Percentiles rank a stretch among this genome's conserved stretches.
Conservation (phyloP, 2,329 filamentous ascomycete genomes). For the Fusarium gaditjirri region DNA sequence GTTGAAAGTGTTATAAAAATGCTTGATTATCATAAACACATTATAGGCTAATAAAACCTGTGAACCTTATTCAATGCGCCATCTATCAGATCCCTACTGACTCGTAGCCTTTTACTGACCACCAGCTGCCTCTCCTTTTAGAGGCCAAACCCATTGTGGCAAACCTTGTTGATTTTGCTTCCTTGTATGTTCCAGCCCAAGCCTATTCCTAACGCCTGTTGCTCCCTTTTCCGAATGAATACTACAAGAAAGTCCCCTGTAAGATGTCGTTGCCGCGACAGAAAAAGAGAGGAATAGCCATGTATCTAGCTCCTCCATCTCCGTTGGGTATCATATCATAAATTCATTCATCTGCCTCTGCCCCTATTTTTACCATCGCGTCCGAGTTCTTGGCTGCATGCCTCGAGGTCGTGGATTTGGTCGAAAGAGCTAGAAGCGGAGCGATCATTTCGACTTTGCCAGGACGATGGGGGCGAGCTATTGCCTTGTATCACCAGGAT, state of each 20-base stretch:
- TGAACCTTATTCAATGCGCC: conserved; percentile 12
- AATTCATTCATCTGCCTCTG: conserved; percentile 11
- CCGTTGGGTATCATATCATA: conserved; percentile 6
- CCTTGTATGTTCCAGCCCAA: not conserved
- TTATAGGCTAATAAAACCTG: conserved; percentile 6
- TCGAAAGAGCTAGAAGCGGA: conserved; percentile 42
- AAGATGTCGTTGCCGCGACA: not conserved
- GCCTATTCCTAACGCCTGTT: conserved; percentile 10
- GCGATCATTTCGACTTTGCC: conserved; percentile 35
- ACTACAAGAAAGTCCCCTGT: not conserved
- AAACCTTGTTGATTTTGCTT: not conserved
- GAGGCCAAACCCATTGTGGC: not conserved
- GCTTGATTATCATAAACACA: conserved; percentile 14
- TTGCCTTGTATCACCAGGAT: conserved; percentile 51
- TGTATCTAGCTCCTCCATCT: not conserved
- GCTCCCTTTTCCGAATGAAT: not conserved
- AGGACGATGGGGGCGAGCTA: conserved; percentile 33
- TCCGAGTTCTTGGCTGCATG: conserved; percentile 46
- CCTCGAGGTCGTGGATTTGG: conserved; percentile 47
- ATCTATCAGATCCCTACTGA: not conserved
- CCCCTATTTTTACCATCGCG: conserved; percentile 12
- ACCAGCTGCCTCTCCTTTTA: not conserved
- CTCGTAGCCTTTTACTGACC: not conserved
- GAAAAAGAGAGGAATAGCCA: not conserved
- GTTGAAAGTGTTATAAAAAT: not conserved